Evolutionary conservation across 352 stramenopile genomes (phyloP).

Genomic region (Ophiocytium majus): DNA sequence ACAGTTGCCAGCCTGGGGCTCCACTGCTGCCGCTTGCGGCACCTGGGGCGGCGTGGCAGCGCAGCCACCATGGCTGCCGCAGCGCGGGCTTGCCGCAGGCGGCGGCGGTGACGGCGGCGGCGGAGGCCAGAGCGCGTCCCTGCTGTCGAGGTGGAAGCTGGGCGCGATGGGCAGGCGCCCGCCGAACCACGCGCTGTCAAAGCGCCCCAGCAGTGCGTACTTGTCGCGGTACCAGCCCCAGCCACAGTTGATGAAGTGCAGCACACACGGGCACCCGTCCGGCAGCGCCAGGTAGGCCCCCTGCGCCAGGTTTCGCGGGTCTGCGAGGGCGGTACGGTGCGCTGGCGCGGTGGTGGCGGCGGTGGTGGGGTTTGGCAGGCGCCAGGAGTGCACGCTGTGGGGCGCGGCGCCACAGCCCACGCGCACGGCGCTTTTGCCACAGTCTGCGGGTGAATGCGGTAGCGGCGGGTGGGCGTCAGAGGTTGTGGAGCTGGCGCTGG

Average conservation of each 20-base stretch:
- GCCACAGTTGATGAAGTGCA: constrained; percentile 58
- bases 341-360: neutral
- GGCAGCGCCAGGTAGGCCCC: constrained; percentile 23
- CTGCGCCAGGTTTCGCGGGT: constrained; percentile 54
- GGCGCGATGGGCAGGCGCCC: constrained; percentile 57
- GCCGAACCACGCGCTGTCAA: constrained; percentile 56
- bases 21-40: neutral
- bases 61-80: neutral
- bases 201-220: constrained; percentile 55
- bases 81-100: neutral
- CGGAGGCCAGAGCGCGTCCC: constrained; percentile 29
- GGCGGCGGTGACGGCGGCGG: neutral
- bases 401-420: constrained; percentile 26
- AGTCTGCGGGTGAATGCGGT: too few relatives aligned
- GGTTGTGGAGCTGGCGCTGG: too few relatives aligned
- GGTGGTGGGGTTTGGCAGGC: constrained; percentile 13
- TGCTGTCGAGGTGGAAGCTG: constrained; percentile 56
- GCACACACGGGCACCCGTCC: constrained; percentile 43
- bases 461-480: too few relatives aligned
- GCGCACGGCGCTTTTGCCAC: neutral
- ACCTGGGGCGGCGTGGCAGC: neutral
- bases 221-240: constrained; percentile 56
- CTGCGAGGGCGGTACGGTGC: constrained; percentile 45
- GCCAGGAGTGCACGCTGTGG: constrained; percentile 55
- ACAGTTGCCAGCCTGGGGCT: neutral